Conservation (phyloP, 345 rosid species). For the Brassica cretica region DNA sequence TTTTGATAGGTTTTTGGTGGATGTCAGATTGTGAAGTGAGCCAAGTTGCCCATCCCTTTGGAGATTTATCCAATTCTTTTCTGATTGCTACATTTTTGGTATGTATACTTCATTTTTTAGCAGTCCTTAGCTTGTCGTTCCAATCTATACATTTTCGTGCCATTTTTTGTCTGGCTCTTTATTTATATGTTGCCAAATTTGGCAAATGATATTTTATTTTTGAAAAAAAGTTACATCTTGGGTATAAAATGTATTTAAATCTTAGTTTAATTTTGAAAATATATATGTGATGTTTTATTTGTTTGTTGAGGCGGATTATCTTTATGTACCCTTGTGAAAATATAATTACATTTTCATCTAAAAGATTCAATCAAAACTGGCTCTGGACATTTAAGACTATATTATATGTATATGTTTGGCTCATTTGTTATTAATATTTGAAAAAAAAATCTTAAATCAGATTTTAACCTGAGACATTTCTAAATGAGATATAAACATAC, state of each 20-base stretch:
- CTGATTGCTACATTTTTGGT: slow-evolving; percentile 36
- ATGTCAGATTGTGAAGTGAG: slow-evolving; percentile 21
- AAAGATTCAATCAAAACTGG: neutral
- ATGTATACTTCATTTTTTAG: slow-evolving; percentile 16
- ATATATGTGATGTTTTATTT: neutral
- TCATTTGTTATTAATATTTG: neutral
- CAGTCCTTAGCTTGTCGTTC: neutral
- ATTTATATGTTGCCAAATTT: neutral
- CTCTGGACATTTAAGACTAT: neutral
- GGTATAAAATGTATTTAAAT: neutral
- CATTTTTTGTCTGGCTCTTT: neutral
- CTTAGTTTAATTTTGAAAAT: neutral
- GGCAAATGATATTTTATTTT: neutral
- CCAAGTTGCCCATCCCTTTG: slow-evolving; percentile 38
- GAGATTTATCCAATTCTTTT: slow-evolving; percentile 38
- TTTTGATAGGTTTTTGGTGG: slow-evolving; percentile 20
- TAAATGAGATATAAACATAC: neutral
- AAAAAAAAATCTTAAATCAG: neutral
- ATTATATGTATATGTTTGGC: neutral
- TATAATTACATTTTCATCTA: neutral
- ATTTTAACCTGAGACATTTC: neutral
- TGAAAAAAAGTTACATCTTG: too few relatives aligned
- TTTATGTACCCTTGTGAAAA: neutral
- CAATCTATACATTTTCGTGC: neutral
- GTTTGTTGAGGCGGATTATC: neutral